Percentiles rank a stretch among this genome's conserved stretches.
These are phyloP conservation scores for Syncephalastrum racemosum DNA, from an alignment of 371 early-diverging fungal genomes.

Conservation along the genomic window DNA sequence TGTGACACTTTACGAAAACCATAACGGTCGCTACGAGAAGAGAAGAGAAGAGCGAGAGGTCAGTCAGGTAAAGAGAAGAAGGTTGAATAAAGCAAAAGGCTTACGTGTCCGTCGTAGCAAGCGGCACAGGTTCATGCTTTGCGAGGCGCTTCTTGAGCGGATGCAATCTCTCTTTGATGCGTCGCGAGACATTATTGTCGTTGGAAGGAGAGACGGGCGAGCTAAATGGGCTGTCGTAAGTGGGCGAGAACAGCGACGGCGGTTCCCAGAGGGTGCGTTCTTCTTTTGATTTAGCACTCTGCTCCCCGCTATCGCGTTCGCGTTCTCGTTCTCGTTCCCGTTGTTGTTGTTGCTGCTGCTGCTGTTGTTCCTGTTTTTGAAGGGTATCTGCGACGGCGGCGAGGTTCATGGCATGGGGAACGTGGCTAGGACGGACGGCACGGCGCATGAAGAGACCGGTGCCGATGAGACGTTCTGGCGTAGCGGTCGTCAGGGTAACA, in stretches of 20 bases:
- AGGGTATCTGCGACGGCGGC: too few species aligned
- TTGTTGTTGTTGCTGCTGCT: conserved; percentile 3
- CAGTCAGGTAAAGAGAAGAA: background rate
- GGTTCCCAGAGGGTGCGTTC: too few species aligned
- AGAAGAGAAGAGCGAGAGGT: background rate
- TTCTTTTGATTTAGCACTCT: background rate
- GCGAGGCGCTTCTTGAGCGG: too few species aligned
- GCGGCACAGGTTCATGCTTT: too few species aligned
- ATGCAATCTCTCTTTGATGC: too few species aligned
- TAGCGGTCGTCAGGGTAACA: background rate
- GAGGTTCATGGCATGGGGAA: background rate
- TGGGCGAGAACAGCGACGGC: too few species aligned
- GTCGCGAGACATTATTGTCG: too few species aligned
- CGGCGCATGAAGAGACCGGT: conserved; percentile 24
- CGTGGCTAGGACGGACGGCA: conserved; percentile 19
- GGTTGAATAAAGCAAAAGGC: too few species aligned
- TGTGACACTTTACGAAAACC: conserved; percentile 59
- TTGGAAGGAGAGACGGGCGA: too few species aligned
- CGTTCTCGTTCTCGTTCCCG: conserved; percentile 1
- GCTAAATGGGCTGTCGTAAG: too few species aligned
- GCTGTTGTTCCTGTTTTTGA: background rate
- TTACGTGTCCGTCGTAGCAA: too few species aligned
- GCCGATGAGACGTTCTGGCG: conserved; percentile 8
- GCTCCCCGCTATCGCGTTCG: background rate
- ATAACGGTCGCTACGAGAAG: conserved; percentile 50